Evolutionary conservation across 2,329 filamentous ascomycete species (phyloP), one percentile per base, ranked within the genome.

Genomic region (Neofusicoccum laricinum): DNA sequence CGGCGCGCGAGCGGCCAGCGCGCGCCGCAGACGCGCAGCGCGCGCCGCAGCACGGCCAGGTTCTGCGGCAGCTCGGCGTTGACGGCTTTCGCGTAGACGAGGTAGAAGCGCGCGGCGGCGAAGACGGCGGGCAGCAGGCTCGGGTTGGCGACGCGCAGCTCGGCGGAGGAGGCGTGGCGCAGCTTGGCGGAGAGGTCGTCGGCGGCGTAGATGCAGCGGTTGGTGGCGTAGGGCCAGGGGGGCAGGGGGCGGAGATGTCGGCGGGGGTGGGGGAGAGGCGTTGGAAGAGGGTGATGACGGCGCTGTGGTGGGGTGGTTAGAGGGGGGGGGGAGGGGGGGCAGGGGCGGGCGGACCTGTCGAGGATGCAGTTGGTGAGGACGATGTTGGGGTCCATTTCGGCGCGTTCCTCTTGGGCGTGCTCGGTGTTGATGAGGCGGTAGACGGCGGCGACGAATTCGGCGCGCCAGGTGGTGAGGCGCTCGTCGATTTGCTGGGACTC

Each of bases 211-310:
- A 72, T 48, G 63, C 69, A 73, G 11, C 71, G 68, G 21, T 69
- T 70, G n/a, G 69, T 69, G 10, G 71, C 71, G 51, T 71, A 69
- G 21, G 69, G 66, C 71, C 71, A 73, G 11, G 69, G 68, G 8
- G 71, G 51, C 68, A 68, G 3, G 65, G 64, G 36, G 68, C 64
- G 10, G 70, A 68, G 4, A 71, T 51, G 7, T 68, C 69, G 0
- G 67, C 46, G 7, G 69, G 70, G 19, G 64, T 66, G 19, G 71
- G 48, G 51, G 69, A 61, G 8, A 71, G 64, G 5, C 66, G 36
- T 53, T 73, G 69, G 41, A 71, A 70, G 10, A 73, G 46, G 0
- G 68, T 68, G 21, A 73, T 70, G 10, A 68, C 69, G 2, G 71
- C 70, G 32, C 68, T 68, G 43, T 7, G 17, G 15, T 11, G 15